Conservation (phyloP, 1,284 basidiomycete species). For the Malassezia psittaci region DNA sequence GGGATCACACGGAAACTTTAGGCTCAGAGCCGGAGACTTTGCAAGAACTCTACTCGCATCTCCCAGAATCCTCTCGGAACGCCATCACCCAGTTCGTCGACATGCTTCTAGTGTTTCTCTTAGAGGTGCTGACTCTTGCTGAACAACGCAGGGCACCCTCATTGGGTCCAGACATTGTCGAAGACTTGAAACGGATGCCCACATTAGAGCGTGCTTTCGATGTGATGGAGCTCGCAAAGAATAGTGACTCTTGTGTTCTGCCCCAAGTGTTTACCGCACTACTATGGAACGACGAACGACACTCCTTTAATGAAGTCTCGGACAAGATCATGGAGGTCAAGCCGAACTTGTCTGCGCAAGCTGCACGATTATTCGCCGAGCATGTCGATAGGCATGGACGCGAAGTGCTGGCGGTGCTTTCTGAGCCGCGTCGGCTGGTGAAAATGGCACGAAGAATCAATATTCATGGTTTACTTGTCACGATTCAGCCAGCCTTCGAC, state of each 20-base stretch:
- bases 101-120: constrained; percentile 70
- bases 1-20: background rate
- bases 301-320: constrained; percentile 74
- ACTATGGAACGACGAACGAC: constrained; percentile 96
- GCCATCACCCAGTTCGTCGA: constrained; percentile 64
- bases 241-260: background rate
- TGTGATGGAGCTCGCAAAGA: constrained; percentile 39
- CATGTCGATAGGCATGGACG: constrained; percentile 70
- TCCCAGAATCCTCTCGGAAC: constrained; percentile 56
- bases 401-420: constrained; percentile 70
- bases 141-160: constrained; percentile 62
- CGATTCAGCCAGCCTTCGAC: constrained; percentile 75
- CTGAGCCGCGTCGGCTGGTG: constrained; percentile 60
- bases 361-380: constrained; percentile 53
- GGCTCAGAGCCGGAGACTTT: background rate
- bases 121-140: constrained; percentile 73
- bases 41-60: constrained; percentile 27
- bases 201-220: constrained; percentile 53
- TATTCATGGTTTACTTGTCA: constrained; percentile 83
- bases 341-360: constrained; percentile 50
- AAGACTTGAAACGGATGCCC: constrained; percentile 61
- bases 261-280: constrained; percentile 63
- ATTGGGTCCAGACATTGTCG: constrained; percentile 51
- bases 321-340: constrained; percentile 24
- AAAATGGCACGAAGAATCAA: constrained; percentile 69